A percentile compares a stretch with the other conserved stretches of the same genome.
Conservation (phyloP, 768 basidiomycete species). For the Lactifluus hygrophoroides region DNA sequence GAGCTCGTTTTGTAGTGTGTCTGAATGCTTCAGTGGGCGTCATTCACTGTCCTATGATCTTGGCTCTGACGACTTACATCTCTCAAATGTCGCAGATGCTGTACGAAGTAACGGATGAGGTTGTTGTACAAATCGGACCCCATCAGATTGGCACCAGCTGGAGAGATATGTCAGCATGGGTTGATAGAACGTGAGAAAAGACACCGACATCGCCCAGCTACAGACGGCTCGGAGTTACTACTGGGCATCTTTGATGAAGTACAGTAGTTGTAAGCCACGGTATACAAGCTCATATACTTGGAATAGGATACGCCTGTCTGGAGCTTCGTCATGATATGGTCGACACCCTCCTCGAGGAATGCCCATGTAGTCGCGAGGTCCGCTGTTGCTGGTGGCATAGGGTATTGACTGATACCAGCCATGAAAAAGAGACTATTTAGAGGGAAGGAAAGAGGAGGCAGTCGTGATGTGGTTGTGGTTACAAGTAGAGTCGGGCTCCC, state of each 20-base stretch:
- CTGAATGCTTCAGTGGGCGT: slow-evolving; percentile 49
- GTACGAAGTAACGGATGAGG: slow-evolving; percentile 82
- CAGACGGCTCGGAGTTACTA: slow-evolving; percentile 32
- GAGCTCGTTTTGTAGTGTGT: slow-evolving; percentile 75
- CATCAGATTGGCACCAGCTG: slow-evolving; percentile 91
- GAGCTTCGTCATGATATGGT: slow-evolving; percentile 88
- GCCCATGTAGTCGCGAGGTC: slow-evolving; percentile 83
- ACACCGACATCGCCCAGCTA: slow-evolving; percentile 50
- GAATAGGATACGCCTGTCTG: slow-evolving; percentile 85
- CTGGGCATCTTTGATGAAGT: slow-evolving; percentile 74
- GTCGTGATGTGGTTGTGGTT: slow-evolving; percentile 13
- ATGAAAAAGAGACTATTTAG: slow-evolving; percentile 2
- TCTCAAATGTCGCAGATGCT: slow-evolving; percentile 62
- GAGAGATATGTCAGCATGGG: neutral
- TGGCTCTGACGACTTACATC: slow-evolving; percentile 40
- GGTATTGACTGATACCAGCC: slow-evolving; percentile 15
- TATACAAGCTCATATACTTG: slow-evolving; percentile 83
- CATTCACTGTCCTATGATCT: slow-evolving; percentile 15
- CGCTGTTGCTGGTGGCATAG: slow-evolving; percentile 54
- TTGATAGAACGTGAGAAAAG: neutral
- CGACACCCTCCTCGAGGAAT: slow-evolving; percentile 79
- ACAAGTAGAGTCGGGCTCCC: slow-evolving; percentile 2
- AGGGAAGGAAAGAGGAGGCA: neutral
- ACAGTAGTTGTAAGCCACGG: slow-evolving; percentile 97
- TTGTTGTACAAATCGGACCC: slow-evolving; percentile 96